A percentile compares a stretch with the other conserved stretches of the same genome.
Evolutionary conservation across 768 basidiomycete genomes (phyloP).

Genomic region (Calocybe gangraenosa): DNA sequence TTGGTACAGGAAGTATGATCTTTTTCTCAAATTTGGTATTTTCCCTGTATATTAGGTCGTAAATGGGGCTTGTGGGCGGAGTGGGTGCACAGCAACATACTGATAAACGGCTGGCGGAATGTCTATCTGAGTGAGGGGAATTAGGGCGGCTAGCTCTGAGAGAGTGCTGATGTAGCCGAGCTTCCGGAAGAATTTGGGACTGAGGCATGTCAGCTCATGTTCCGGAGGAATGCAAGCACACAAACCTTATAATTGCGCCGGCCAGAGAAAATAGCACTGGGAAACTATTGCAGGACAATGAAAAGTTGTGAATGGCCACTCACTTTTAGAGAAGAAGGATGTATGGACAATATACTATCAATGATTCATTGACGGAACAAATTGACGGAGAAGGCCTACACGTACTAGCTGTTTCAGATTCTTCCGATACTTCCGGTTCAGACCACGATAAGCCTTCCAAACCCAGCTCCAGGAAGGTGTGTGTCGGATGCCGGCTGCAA

Average conservation of each 20-base stretch:
- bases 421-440: constrained; percentile 82
- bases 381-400: constrained; percentile 2
- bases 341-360: constrained; percentile 81
- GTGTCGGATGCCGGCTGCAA: constrained; percentile 73
- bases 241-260: constrained; percentile 82
- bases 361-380: neutral
- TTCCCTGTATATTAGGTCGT: constrained; percentile 50
- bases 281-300: constrained; percentile 3
- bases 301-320: constrained; percentile 17
- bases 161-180: constrained; percentile 72
- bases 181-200: constrained; percentile 90
- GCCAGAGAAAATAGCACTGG: constrained; percentile 87
- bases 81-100: constrained; percentile 41
- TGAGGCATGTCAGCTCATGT: constrained; percentile 20
- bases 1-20: constrained; percentile 61
- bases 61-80: neutral
- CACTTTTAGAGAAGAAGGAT: constrained; percentile 85
- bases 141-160: constrained; percentile 69
- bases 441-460: constrained; percentile 83
- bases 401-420: constrained; percentile 79
- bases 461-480: constrained; percentile 87
- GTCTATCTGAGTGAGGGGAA: constrained; percentile 86
- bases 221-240: neutral
- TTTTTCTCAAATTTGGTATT: constrained; percentile 71
- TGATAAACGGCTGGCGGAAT: constrained; percentile 79